These are phyloP conservation scores for Termitomyces sp. DNA, from an alignment of 768 basidiomycete species.

Conservation along the genomic window DNA sequence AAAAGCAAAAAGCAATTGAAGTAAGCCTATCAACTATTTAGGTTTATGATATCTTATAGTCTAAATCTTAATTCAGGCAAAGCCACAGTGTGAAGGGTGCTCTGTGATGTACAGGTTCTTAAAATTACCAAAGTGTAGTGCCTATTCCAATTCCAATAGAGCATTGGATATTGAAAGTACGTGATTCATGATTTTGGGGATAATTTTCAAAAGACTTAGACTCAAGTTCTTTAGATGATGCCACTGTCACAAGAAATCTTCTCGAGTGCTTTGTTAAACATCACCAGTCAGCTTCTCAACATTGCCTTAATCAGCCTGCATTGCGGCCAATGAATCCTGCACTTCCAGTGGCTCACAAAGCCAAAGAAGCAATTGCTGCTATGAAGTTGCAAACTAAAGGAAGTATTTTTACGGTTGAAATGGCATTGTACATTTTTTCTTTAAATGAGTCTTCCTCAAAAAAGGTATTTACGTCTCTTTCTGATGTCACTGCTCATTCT, in stretches of 20 bases:
- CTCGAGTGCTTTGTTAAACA: not conserved
- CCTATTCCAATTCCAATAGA: not conserved
- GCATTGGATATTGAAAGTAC: too few relatives aligned
- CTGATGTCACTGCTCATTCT: too few relatives aligned
- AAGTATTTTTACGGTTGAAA: not conserved
- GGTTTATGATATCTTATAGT: not conserved
- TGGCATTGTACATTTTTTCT: not conserved
- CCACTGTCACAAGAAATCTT: not conserved
- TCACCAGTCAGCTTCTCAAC: slow-evolving; percentile 1
- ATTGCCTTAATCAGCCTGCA: not conserved
- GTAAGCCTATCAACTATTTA: not conserved
- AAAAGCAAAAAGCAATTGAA: not conserved
- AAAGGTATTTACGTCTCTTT: not conserved
- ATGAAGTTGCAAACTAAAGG: not conserved
- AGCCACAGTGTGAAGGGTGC: slow-evolving; percentile 2
- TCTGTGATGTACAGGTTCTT: not conserved
- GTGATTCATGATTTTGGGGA: too few relatives aligned
- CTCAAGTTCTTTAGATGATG: not conserved
- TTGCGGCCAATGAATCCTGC: not conserved
- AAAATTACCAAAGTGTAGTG: not conserved
- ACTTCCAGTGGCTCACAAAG: not conserved
- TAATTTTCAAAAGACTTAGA: too few relatives aligned
- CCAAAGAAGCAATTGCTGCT: not conserved
- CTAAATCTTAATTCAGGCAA: not conserved
- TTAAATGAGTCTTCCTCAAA: not conserved